Percentiles rank a stretch among this genome's conserved stretches.
phyloP scores from a whole-genome alignment of 805 yeast species.

The Saccharomycopsis fodiens region DNA sequence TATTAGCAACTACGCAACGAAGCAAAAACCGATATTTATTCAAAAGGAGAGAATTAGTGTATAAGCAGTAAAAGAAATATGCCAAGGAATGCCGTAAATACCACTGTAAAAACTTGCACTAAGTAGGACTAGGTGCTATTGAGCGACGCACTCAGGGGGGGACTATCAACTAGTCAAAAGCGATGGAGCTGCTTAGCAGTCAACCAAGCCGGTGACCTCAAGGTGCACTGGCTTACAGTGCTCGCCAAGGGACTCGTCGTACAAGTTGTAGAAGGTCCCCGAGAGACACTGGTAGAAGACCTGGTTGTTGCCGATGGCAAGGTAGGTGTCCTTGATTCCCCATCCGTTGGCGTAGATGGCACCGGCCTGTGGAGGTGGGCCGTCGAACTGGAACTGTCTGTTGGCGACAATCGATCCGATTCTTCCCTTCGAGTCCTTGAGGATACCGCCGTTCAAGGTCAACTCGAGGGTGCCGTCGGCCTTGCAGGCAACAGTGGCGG shows the following conservation, averaged over 20 bases:
- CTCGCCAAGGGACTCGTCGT: slow-evolving; percentile 44
- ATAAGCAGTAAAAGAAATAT: neutral
- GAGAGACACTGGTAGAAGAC: slow-evolving; percentile 60
- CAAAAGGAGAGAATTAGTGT: neutral
- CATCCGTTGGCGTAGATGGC: slow-evolving; percentile 57
- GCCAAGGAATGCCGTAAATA: neutral
- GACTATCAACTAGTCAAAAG: neutral
- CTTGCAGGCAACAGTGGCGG: slow-evolving; percentile 23
- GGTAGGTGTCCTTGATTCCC: slow-evolving; percentile 47
- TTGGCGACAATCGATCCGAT: slow-evolving; percentile 66
- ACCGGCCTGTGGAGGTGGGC: slow-evolving; percentile 73
- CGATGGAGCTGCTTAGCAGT: too few relatives aligned
- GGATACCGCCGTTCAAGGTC: slow-evolving; percentile 40
- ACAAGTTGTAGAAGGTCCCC: slow-evolving; percentile 62
- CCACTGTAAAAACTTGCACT: neutral
- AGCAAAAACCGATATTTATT: neutral
- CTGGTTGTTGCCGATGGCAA: slow-evolving; percentile 49
- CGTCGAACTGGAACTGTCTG: slow-evolving; percentile 73
- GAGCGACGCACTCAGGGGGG: too few relatives aligned
- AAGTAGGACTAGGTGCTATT: too few relatives aligned
- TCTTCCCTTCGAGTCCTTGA: slow-evolving; percentile 52
- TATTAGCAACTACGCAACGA: neutral
- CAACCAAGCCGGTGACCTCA: slow-evolving; percentile 40
- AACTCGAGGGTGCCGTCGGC: slow-evolving; percentile 39
- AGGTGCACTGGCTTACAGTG: slow-evolving; percentile 53